A percentile compares a stretch with the other conserved stretches of the same genome.
phyloP scores from a whole-genome alignment of 176 grass and related monocot genomes.

The Phoenix roebelenii region DNA sequence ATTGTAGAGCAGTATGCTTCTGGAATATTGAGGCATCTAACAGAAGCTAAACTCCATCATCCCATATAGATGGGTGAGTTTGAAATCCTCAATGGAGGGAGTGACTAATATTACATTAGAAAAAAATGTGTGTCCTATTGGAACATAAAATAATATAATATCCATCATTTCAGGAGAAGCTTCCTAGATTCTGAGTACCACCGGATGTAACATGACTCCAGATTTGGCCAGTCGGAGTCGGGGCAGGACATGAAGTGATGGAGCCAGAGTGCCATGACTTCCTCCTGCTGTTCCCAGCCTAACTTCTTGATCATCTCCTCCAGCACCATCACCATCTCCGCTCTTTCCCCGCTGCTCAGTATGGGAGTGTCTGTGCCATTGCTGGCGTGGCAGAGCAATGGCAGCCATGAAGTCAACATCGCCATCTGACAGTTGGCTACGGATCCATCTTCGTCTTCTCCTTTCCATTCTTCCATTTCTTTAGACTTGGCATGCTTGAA shows the following conservation, averaged over 20 bases:
- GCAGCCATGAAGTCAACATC: slow-evolving; percentile 65
- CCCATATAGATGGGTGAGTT: too few species aligned
- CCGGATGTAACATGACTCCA: slow-evolving; percentile 54
- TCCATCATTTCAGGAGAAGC: slow-evolving; percentile 26
- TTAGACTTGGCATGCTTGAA: slow-evolving; percentile 53
- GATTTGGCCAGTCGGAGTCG: slow-evolving; percentile 86
- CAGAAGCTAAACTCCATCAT: too few species aligned
- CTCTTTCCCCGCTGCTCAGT: slow-evolving; percentile 50
- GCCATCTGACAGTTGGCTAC: slow-evolving; percentile 18
- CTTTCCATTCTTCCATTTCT: slow-evolving; percentile 34
- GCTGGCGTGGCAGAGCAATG: slow-evolving; percentile 62
- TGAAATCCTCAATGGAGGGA: too few species aligned
- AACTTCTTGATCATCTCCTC: slow-evolving; percentile 65
- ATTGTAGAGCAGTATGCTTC: too few species aligned
- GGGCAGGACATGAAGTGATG: slow-evolving; percentile 51
- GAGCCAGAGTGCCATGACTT: slow-evolving; percentile 65
- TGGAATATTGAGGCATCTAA: too few species aligned
- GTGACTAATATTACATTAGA: too few species aligned
- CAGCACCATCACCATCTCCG: slow-evolving; percentile 57
- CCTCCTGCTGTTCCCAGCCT: slow-evolving; percentile 63
- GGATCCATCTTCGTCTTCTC: slow-evolving; percentile 7
- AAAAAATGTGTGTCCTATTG: too few species aligned
- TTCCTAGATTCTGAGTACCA: slow-evolving; percentile 64
- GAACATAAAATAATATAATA: too few species aligned
- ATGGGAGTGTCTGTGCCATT: slow-evolving; percentile 51